phyloP scores from a whole-genome alignment of 306 rosid species.

The Cicer cuneatum region DNA sequence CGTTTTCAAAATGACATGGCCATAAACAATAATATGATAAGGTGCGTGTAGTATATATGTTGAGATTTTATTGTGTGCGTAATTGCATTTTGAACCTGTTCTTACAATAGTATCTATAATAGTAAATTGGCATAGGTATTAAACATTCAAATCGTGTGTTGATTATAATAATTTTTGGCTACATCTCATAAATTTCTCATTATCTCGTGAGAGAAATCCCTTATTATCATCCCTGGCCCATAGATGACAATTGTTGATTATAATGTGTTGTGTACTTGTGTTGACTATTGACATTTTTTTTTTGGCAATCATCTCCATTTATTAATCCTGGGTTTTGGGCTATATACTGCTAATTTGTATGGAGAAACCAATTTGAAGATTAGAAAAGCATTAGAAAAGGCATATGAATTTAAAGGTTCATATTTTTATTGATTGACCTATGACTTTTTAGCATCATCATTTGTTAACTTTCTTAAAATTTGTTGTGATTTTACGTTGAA shows the following conservation, averaged over 20 bases:
- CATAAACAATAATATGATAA: constrained; percentile 65
- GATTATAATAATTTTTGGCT: too few species aligned
- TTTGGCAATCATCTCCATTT: neutral
- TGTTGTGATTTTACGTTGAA: too few species aligned
- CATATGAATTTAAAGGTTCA: too few species aligned
- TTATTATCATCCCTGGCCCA: neutral
- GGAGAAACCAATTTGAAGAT: constrained; percentile 97
- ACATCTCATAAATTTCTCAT: constrained; percentile 27
- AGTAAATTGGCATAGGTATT: neutral
- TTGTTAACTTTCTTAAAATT: too few species aligned
- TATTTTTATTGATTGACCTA: too few species aligned
- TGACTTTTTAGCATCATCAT: too few species aligned
- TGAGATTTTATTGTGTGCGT: constrained; percentile 33
- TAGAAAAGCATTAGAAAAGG: constrained; percentile 82
- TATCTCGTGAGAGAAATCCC: constrained; percentile 31
- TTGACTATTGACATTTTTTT: constrained; percentile 42
- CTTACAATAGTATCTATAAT: neutral
- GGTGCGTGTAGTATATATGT: constrained; percentile 61
- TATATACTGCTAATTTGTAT: constrained; percentile 93
- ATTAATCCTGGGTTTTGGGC: constrained; percentile 38
- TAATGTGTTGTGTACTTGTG: neutral
- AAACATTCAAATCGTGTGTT: constrained; percentile 17
- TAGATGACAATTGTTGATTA: constrained; percentile 30
- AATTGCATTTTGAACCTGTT: constrained; percentile 24
- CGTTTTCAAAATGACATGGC: constrained; percentile 93